Base-by-base conservation (phyloP, 805 yeast genomes). In the Candida morakotiae region DNA sequence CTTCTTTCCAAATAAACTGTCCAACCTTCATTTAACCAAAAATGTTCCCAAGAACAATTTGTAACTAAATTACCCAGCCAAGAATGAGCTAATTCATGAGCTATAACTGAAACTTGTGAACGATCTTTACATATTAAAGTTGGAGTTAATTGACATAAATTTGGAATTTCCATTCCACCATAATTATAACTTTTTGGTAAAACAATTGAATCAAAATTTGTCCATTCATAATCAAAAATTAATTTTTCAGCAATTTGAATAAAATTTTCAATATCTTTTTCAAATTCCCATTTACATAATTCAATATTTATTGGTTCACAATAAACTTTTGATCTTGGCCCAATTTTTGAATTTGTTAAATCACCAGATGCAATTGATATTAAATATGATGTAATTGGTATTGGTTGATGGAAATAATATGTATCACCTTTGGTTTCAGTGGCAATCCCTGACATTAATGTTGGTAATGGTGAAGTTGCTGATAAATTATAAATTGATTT, bases 21-120 rank as follows among this genome's bases (percentile, higher is more conserved):
- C 96, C 96, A 88, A 25, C 96, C 96, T 65, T 88, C 96, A 57
- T 88, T 88, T 47, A 88, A 73, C 93, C 95, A 88, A 59, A 88
- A 87, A 63, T 87, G 95, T 54, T 86, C 89, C 93, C 95, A 88
- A 0, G 93, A 83, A 51, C 83, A 78, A 59, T 87, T 88, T 20
- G 96, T 88, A 28, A 88, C 95, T 46, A 87, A 71, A 54, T 88
- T 88, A 30, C 96, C 96, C 1, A 87, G 75, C 94, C 96, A 88
- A 28, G 94, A 83, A 58, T 88, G 96, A 1, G 95, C 89, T 47
- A 88, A 71, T 60, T 88, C 96, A 60, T 88, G 96, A 1, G 96
- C 96, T 55, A 88, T 79, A 20, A 88, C 96, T 49, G 84, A 88
- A 14, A 87, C 87, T 46, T 87, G 86, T 40, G 86, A 81, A 40